These are phyloP conservation scores for Physaria fendleri DNA, from an alignment of 345 rosid genomes.

Conservation along the genomic window DNA sequence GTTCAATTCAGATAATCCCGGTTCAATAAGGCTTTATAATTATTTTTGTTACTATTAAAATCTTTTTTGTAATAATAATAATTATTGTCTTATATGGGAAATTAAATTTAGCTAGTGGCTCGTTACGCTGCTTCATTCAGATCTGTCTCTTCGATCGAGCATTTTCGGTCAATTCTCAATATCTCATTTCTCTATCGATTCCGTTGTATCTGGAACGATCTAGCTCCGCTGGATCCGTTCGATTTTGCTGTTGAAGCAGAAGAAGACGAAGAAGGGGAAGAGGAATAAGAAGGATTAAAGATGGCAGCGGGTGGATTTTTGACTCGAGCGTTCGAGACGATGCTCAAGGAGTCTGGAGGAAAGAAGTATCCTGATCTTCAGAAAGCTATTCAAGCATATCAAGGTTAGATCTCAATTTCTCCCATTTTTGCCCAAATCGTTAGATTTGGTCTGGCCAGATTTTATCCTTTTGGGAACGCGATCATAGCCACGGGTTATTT, in stretches of 20 bases:
- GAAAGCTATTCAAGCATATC: slow-evolving; percentile 66
- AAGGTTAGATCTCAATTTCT: slow-evolving; percentile 49
- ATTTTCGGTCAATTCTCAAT: slow-evolving; percentile 16
- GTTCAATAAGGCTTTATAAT: not conserved
- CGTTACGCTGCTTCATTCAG: slow-evolving; percentile 21
- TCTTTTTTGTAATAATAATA: not conserved
- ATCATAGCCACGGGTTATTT: slow-evolving; percentile 3
- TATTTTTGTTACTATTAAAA: not conserved
- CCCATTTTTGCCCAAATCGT: not conserved
- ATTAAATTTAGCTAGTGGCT: slow-evolving; percentile 27
- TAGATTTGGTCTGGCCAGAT: not conserved
- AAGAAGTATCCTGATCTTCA: slow-evolving; percentile 86
- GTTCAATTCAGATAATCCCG: not conserved
- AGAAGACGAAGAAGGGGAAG: not conserved
- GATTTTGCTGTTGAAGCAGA: slow-evolving; percentile 14
- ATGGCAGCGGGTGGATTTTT: slow-evolving; percentile 96
- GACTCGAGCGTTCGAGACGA: slow-evolving; percentile 87
- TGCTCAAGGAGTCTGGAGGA: slow-evolving; percentile 85
- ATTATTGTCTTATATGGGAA: not conserved
- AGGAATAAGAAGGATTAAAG: not conserved
- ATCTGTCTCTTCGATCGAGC: slow-evolving; percentile 24
- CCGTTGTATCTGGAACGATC: slow-evolving; percentile 1
- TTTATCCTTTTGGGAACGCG: not conserved
- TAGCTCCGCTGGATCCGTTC: slow-evolving; percentile 7
- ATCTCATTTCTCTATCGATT: slow-evolving; percentile 12